Evolutionary conservation across 352 stramenopile species (phyloP), one percentile per base, ranked within the genome.

Genomic region (Pythium scleroteichum): DNA sequence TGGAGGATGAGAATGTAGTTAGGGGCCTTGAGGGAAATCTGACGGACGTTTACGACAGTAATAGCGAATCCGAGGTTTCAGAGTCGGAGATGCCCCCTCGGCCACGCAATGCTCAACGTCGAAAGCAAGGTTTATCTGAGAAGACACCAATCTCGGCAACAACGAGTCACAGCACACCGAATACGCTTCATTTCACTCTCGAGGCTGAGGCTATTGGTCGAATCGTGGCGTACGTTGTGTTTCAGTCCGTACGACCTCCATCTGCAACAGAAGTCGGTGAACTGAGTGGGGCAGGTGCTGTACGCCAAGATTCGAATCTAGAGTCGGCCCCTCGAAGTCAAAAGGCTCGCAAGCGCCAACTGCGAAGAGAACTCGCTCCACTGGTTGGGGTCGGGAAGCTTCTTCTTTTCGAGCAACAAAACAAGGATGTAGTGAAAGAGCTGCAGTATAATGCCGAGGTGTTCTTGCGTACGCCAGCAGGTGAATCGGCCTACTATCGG

Each of bases 381-480:
- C 62, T 89, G 24, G 71, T 82, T 44, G 85, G 86, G 4, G 70
- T 87, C 14, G 85, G 87, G 16, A 95, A 95, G 38, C 83, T 96
- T 44, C 50, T 94, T n/a, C 61, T 96, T 3, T 96, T 88, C 57
- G 86, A 95, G 53, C 87, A 95, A 55, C 85, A 95, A 48, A 96
- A 95, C 71, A 94, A 95, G 59, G 87, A 96, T 39, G 82, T 96
- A n/a, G 71, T 96, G 52, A 96, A 96, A 62, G 87, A 96, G 56
- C 68, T 96, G 10, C 84, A 95, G 61, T 96, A 93, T 63, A 92
- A 86, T 44, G 86, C 85, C 1, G 87, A 96, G 57, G 81, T 95
- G 2, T 96, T 87, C 53, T 68, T 83, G 14, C 72, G 83, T 32
- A 94, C 79, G 3, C 58, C 73, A 32, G 80, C 77, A 27, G 82